Evolutionary conservation across 2,329 filamentous ascomycete genomes (phyloP).

Genomic region (Dothiorella sarmentorum): DNA sequence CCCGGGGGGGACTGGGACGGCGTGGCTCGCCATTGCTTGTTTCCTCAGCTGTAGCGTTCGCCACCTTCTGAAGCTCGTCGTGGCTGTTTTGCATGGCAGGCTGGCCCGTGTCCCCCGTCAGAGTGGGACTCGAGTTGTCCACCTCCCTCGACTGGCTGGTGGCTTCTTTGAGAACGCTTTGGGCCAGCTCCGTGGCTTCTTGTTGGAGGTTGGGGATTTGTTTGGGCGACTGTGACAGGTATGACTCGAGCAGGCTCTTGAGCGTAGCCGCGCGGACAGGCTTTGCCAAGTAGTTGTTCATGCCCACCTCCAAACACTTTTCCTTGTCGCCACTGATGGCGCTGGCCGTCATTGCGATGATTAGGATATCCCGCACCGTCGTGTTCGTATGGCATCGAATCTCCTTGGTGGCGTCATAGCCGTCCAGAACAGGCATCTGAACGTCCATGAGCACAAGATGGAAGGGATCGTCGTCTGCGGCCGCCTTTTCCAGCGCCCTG

Average conservation of each 20-base stretch:
- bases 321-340: conserved; percentile 93
- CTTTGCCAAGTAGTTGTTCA: conserved; percentile 97
- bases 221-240: conserved; percentile 53
- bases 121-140: neutral
- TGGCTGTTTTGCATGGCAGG: neutral
- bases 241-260: conserved; percentile 74
- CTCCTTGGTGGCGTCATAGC: conserved; percentile 83
- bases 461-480: conserved; percentile 70
- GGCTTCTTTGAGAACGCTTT: conserved; percentile 20
- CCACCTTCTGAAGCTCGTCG: neutral
- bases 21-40: neutral
- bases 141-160: neutral
- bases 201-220: conserved; percentile 44
- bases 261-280: conserved; percentile 86
- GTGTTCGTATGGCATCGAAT: conserved; percentile 74
- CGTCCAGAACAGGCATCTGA: conserved; percentile 91
- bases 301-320: conserved; percentile 90
- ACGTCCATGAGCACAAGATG: conserved; percentile 91
- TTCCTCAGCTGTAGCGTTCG: neutral
- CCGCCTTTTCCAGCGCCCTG: conserved; percentile 73
- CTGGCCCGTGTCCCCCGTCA: neutral
- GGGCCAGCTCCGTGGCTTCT: conserved; percentile 45
- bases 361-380: conserved; percentile 75
- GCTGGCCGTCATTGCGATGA: conserved; percentile 95
- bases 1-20: neutral